Percentiles rank a stretch among this genome's conserved stretches.
phyloP scores from a whole-genome alignment of 352 stramenopile genomes.

The Phytopythium boreale region DNA sequence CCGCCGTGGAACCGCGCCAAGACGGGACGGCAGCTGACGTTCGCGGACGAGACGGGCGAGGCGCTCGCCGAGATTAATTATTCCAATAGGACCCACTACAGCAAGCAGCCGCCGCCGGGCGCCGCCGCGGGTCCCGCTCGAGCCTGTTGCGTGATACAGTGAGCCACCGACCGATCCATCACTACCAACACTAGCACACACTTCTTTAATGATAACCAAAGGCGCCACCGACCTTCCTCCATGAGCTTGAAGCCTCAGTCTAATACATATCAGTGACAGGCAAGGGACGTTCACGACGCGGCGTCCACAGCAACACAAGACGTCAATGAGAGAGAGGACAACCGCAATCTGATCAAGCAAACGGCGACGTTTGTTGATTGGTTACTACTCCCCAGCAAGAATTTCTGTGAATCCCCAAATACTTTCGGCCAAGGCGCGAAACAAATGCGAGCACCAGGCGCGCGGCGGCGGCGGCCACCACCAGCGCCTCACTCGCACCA shows the following conservation, averaged over 20 bases:
- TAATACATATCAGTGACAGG: too few species aligned
- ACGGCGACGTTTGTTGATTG: slow-evolving; percentile 46
- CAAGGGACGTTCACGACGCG: neutral
- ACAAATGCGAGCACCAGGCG: slow-evolving; percentile 20
- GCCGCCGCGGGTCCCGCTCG: slow-evolving; percentile 22
- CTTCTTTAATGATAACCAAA: neutral
- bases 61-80: slow-evolving; percentile 60
- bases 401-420: slow-evolving; percentile 43
- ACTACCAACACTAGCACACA: neutral
- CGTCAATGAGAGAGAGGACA: neutral
- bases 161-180: neutral
- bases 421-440: slow-evolving; percentile 35
- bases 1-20: slow-evolving; percentile 18
- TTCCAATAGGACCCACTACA: slow-evolving; percentile 77
- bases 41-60: slow-evolving; percentile 65
- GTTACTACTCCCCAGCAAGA: slow-evolving; percentile 53
- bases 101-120: slow-evolving; percentile 52
- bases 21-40: slow-evolving; percentile 41
- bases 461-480: slow-evolving; percentile 11
- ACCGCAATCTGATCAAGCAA: slow-evolving; percentile 30
- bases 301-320: neutral
- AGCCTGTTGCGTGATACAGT: slow-evolving; percentile 52
- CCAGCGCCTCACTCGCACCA: too few species aligned
- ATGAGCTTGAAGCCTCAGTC: too few species aligned
- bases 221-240: too few species aligned